These are phyloP conservation scores for Sabuloglossum arenarium DNA, from an alignment of 495 filamentous ascomycete genomes.

Conservation along the genomic window DNA sequence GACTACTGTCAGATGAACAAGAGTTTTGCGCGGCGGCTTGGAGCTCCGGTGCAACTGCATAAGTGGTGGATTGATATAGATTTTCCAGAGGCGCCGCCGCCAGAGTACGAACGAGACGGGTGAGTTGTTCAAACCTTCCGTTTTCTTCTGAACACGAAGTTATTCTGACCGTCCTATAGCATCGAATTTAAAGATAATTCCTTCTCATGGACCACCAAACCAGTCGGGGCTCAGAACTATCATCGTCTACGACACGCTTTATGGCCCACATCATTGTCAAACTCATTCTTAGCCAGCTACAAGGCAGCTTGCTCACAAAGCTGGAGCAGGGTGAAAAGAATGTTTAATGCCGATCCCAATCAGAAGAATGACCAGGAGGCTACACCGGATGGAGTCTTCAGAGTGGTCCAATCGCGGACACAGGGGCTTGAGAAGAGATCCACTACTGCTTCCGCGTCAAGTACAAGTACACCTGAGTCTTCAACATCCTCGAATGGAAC, in stretches of 20 bases:
- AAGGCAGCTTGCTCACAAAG: slow-evolving; percentile 13
- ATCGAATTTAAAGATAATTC: slow-evolving; percentile 32
- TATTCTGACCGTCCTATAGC: slow-evolving; percentile 11
- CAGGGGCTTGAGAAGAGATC: neutral
- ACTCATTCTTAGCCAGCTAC: slow-evolving; percentile 18
- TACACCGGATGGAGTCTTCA: neutral
- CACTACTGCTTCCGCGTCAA: neutral
- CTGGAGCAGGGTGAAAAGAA: slow-evolving; percentile 11
- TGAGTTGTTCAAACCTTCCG: slow-evolving; percentile 13
- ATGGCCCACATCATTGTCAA: slow-evolving; percentile 20
- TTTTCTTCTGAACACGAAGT: slow-evolving; percentile 5
- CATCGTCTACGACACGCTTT: slow-evolving; percentile 19
- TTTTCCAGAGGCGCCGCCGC: slow-evolving; percentile 37
- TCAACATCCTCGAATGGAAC: neutral
- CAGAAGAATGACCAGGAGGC: neutral
- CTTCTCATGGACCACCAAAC: slow-evolving; percentile 28
- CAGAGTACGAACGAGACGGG: slow-evolving; percentile 37
- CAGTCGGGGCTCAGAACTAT: slow-evolving; percentile 20
- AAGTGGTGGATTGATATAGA: slow-evolving; percentile 37
- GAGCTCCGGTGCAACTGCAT: slow-evolving; percentile 25
- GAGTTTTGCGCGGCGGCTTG: slow-evolving; percentile 22
- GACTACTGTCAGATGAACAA: slow-evolving; percentile 14
- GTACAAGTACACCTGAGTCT: neutral
- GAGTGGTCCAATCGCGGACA: neutral
- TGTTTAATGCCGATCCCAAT: neutral